phyloP scores from a whole-genome alignment of 805 yeast genomes.

The Clavispora phyllophila region DNA sequence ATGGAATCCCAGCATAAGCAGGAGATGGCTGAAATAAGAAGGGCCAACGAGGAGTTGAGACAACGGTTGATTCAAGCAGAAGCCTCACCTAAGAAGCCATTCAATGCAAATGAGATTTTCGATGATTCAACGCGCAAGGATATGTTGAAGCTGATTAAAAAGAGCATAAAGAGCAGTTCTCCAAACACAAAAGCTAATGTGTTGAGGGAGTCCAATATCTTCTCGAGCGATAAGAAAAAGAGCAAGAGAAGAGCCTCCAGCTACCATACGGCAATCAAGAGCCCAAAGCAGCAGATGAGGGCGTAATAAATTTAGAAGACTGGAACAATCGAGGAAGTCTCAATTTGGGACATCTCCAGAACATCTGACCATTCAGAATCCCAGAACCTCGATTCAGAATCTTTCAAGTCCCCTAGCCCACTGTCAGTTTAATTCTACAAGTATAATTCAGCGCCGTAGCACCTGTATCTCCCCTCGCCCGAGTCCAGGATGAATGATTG shows the following conservation, averaged over 20 bases:
- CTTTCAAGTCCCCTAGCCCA: too few species aligned
- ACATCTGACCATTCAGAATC: too few species aligned
- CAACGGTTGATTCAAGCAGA: neutral
- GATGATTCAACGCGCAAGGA: conserved; percentile 9
- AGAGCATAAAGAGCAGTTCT: neutral
- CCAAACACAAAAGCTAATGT: neutral
- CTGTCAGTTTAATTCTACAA: too few species aligned
- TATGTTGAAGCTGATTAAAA: conserved; percentile 5
- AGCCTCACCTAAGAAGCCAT: neutral
- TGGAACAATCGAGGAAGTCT: too few species aligned
- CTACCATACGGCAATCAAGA: neutral
- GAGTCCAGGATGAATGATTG: too few species aligned
- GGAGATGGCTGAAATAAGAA: neutral
- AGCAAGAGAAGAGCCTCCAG: neutral
- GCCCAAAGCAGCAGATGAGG: conserved; percentile 1
- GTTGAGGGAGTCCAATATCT: neutral
- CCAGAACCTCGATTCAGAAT: too few species aligned
- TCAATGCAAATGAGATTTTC: conserved; percentile 8
- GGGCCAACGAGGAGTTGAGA: neutral
- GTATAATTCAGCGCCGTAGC: too few species aligned
- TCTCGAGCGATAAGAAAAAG: conserved; percentile 2
- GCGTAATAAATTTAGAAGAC: neutral
- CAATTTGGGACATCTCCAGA: too few species aligned
- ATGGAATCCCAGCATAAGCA: neutral
- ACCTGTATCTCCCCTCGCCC: too few species aligned